phyloP scores from a whole-genome alignment of 345 rosid genomes.

The Cochlearia excelsa region DNA sequence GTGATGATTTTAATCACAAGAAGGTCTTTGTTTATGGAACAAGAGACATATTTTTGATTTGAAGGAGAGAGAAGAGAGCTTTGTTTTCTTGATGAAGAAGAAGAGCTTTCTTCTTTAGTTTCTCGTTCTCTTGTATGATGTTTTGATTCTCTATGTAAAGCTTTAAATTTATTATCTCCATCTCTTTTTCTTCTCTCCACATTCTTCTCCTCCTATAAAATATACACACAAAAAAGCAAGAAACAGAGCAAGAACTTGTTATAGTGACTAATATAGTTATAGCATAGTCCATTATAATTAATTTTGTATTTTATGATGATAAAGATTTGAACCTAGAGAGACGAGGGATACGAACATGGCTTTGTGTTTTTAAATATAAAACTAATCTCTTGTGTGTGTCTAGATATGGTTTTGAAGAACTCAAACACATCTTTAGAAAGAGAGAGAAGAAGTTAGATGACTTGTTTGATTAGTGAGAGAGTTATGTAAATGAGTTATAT shows the following conservation, averaged over 20 bases:
- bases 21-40: slow-evolving; percentile 26
- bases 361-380: slow-evolving; percentile 21
- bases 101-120: slow-evolving; percentile 56
- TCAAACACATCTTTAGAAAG: slow-evolving; percentile 31
- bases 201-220: slow-evolving; percentile 31
- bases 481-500: slow-evolving; percentile 11
- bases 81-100: slow-evolving; percentile 75
- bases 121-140: slow-evolving; percentile 67
- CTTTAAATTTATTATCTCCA: slow-evolving; percentile 57
- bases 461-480: slow-evolving; percentile 7
- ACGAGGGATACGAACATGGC: slow-evolving; percentile 12
- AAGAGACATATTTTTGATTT: slow-evolving; percentile 25
- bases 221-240: not conserved
- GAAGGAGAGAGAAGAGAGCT: slow-evolving; percentile 51
- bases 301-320: not conserved
- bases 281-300: no score
- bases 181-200: slow-evolving; percentile 37
- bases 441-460: slow-evolving; percentile 12
- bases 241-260: slow-evolving; percentile 1
- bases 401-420: slow-evolving; percentile 34
- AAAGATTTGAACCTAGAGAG: slow-evolving; percentile 23
- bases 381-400: slow-evolving; percentile 29
- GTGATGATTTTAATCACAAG: not conserved
- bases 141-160: slow-evolving; percentile 64
- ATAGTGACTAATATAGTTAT: no score